Evolutionary conservation across 257 asterid genomes (phyloP), one percentile per base, ranked within the genome.

Genomic region (Paulownia fortunei): DNA sequence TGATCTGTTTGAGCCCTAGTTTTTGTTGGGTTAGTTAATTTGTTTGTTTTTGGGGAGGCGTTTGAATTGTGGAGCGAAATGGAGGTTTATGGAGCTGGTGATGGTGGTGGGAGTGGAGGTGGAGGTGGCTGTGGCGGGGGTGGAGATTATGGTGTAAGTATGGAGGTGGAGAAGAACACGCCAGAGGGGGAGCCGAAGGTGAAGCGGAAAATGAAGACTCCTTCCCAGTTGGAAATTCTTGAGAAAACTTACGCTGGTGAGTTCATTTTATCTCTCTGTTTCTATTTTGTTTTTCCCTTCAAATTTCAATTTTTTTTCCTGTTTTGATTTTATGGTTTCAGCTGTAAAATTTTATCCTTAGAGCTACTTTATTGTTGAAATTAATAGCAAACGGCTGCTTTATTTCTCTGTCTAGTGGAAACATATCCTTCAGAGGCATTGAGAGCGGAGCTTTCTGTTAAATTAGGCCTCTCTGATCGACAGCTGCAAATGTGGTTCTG

Each of bases 401-500:
- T 42, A 68, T 59, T 59, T 61, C 44, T 88, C 52, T 76, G 56
- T 82, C 69, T 63, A 89, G 97, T 69, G 81, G 98, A 94, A 70
- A 74, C 89, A 24, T 91, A 92, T 69, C 98, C 98, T 36, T 88
- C 98, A 0, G 98, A 94, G 84, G 86, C 88, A 24, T 27, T 88
- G 69, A 84, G 98, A 55, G 96, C 91, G 11, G 97, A 92, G 84
- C 89, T 94, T 39, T 91, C 98, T 1, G 90, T 79, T 44, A 88
- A 89, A 78, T 79, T 94, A 79, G 97, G 96, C 74, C 90, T 94
- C 6, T 77, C 97, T 8, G 98, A 94, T 80, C 82, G 97, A 79
- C 98, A 94, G 84, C 80, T 94, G 73, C 97, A 94, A 84, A 94
- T 94, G 98, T 94, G 98, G 98, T 94, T 94, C 82, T 91, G 98